Evolutionary conservation across 305 asterid species (phyloP), one percentile per base, ranked within the genome.

Genomic region (Withania somnifera): DNA sequence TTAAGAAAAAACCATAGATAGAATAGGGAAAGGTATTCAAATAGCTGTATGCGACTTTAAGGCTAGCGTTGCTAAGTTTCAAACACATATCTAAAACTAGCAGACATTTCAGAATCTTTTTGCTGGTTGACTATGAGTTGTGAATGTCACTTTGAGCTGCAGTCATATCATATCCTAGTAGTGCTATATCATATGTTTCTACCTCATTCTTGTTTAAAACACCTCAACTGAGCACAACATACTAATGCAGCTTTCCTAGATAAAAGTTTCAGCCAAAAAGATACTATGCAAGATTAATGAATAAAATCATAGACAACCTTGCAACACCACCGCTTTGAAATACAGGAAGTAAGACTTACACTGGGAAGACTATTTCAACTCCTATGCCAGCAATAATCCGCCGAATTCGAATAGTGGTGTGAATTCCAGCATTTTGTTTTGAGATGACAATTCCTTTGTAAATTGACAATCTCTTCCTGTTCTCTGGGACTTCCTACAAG

Each of bases 351-450:
- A 26, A 2, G 1, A 90, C 99, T 90, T 91, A 95, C 98, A 93
- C 63, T 50, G 99, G 99, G 91, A 95, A 94, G 19, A 95, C 97
- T 17, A 94, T 95, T 88, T 95, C 99, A 83, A 95, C 98, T 58
- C 99, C 99, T 81, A 92, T 86, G 78, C 98, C 99, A 22, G 99
- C 98, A 86, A 95, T 90, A 28, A 94, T 88, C 84, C 99, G 89
- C 84, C 99, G 89, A 71, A 92, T 89, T 75, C 97, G 95, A 78
- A 95, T 93, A 11, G 99, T 95, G 3, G 99, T 92, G 91, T 95
- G 99, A 81, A 95, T 90, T 67, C 99, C 99, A 83, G 98, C 98
- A 90, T 95, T 95, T 87, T 94, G 98, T 89, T 84, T 93, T 0
- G 97, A 90, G 8, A 95, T 94, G 83, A 95, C 88, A 87, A 94